Conservation (phyloP, 2,329 filamentous ascomycete genomes). For the Aspergillus melleus region DNA sequence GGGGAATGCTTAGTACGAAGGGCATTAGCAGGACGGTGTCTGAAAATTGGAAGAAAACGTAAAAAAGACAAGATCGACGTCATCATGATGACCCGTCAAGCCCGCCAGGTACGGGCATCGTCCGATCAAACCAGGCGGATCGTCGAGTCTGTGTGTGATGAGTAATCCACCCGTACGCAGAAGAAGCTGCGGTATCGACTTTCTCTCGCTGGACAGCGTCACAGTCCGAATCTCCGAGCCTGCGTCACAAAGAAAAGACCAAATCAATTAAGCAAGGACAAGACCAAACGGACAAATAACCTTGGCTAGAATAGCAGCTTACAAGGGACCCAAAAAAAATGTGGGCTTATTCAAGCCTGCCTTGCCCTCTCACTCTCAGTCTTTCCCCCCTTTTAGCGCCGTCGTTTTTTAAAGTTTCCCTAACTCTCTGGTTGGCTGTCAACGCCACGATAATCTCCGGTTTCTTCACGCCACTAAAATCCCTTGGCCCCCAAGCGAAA, state of each 20-base stretch:
- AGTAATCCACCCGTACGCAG: background rate
- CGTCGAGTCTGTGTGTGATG: slow-evolving; percentile 1
- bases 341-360: background rate
- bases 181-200: slow-evolving; percentile 2
- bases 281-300: slow-evolving; percentile 6
- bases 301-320: slow-evolving; percentile 8
- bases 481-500: slow-evolving; percentile 21
- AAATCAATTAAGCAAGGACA: background rate
- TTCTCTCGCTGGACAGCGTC: background rate
- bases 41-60: background rate
- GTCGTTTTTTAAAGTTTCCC: slow-evolving; percentile 6
- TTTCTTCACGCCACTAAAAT: slow-evolving; percentile 16
- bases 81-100: slow-evolving; percentile 6
- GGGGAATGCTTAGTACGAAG: background rate
- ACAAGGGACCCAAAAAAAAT: background rate
- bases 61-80: background rate
- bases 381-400: background rate
- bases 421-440: slow-evolving; percentile 14
- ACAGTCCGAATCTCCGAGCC: background rate
- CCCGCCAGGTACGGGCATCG: background rate
- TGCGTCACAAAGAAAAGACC: background rate
- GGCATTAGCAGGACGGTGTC: too few relatives aligned
- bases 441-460: slow-evolving; percentile 28
- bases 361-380: too few relatives aligned
- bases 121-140: slow-evolving; percentile 3